phyloP scores from a whole-genome alignment of 305 asterid genomes.

The Fraxinus floribunda region DNA sequence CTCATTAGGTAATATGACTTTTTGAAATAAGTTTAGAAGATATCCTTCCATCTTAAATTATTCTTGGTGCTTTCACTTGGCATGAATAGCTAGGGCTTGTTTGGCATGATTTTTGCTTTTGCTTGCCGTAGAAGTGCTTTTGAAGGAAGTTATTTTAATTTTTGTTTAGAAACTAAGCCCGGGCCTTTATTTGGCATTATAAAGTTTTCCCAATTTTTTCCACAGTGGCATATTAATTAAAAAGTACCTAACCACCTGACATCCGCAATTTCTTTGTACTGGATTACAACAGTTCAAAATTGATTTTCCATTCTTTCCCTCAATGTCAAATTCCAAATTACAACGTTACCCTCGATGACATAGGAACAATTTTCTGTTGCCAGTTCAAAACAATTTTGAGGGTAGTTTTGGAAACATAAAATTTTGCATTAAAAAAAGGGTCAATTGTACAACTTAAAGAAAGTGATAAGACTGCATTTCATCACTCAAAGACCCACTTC shows the following conservation, averaged over 20 bases:
- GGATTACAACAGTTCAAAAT: background rate
- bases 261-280: background rate
- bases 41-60: background rate
- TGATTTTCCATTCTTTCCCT: background rate
- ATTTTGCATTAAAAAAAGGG: background rate
- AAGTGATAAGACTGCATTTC: background rate
- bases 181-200: background rate
- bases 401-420: background rate
- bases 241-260: background rate
- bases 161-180: background rate
- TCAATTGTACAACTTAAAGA: background rate
- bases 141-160: background rate
- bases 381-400: background rate
- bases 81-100: background rate
- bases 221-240: background rate
- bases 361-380: background rate
- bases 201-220: background rate
- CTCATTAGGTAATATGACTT: background rate
- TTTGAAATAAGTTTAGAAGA: background rate
- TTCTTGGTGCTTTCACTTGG: background rate
- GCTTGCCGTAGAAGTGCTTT: background rate
- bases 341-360: background rate
- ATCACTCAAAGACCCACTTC: background rate
- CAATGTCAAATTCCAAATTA: background rate
- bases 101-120: background rate